Conservation (phyloP, 2,329 filamentous ascomycete genomes). For the Cadophora gregata region DNA sequence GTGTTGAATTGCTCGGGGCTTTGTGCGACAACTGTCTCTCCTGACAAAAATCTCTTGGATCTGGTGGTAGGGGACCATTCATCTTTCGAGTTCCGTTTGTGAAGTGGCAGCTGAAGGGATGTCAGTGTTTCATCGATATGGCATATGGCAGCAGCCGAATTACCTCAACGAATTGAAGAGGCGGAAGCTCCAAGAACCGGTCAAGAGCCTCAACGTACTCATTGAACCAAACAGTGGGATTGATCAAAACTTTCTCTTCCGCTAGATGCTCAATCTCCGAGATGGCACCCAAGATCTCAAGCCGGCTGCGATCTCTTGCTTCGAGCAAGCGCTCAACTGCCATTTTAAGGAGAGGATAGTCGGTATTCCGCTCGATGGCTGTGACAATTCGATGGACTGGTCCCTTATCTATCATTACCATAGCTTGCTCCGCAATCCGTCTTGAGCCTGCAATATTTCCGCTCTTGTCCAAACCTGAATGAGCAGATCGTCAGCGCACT, state of each 20-base stretch:
- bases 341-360: slow-evolving; percentile 7
- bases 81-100: not conserved
- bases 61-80: not conserved
- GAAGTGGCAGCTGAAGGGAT: not conserved
- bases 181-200: not conserved
- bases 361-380: not conserved
- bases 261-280: slow-evolving; percentile 2
- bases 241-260: slow-evolving; percentile 11
- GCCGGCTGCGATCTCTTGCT: not conserved
- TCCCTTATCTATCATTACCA: not conserved
- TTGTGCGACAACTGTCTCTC: not conserved
- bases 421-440: not conserved
- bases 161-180: not conserved
- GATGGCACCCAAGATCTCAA: slow-evolving; percentile 4
- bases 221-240: not conserved
- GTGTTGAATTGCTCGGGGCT: not conserved
- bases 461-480: not conserved
- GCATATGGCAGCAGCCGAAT: not conserved
- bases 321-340: slow-evolving; percentile 6
- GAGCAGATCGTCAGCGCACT: not conserved
- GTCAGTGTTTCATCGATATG: not conserved
- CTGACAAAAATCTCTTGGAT: not conserved
- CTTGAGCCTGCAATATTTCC: not conserved
- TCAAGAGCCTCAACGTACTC: slow-evolving; percentile 1
- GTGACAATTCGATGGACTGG: slow-evolving; percentile 3